Conservation (phyloP, 2,329 filamentous ascomycete genomes). For the Aspergillus clavatus region DNA sequence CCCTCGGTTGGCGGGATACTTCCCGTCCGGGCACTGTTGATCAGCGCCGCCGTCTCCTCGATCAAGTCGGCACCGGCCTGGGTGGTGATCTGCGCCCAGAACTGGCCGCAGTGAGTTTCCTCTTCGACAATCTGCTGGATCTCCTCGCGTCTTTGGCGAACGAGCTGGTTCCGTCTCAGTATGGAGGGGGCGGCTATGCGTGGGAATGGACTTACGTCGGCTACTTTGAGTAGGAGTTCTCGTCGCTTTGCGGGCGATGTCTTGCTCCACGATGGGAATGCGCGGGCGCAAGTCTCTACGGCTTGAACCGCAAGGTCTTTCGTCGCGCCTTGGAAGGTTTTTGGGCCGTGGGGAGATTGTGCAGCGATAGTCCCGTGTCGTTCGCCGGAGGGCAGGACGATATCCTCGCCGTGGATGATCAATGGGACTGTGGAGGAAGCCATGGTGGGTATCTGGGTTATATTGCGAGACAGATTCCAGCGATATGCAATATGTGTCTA, state of each 20-base stretch:
- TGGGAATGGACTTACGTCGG: background rate
- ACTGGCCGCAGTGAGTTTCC: slow-evolving; percentile 4
- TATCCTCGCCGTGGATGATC: background rate
- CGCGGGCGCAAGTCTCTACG: slow-evolving; percentile 1
- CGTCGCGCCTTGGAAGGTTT: slow-evolving; percentile 20
- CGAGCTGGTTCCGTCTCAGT: background rate
- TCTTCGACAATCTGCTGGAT: slow-evolving; percentile 1
- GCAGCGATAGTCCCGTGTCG: background rate
- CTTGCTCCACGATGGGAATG: slow-evolving; percentile 4
- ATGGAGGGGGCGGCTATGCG: background rate
- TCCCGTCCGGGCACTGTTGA: background rate
- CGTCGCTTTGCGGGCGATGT: background rate
- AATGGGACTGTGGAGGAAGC: background rate
- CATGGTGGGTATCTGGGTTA: background rate
- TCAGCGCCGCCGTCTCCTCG: slow-evolving; percentile 12
- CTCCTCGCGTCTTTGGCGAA: slow-evolving; percentile 1
- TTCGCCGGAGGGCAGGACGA: background rate
- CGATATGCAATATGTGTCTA: no score
- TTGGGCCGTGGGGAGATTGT: slow-evolving; percentile 27
- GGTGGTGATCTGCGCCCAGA: slow-evolving; percentile 3
- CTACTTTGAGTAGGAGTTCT: background rate
- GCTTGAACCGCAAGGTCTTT: slow-evolving; percentile 5
- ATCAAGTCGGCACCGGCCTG: background rate
- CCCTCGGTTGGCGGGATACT: slow-evolving; percentile 26
- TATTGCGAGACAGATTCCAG: no score